A percentile compares a stretch with the other conserved stretches of the same genome.
phyloP scores from a whole-genome alignment of 2,329 filamentous ascomycete genomes.

The Epichloe amarillans region DNA sequence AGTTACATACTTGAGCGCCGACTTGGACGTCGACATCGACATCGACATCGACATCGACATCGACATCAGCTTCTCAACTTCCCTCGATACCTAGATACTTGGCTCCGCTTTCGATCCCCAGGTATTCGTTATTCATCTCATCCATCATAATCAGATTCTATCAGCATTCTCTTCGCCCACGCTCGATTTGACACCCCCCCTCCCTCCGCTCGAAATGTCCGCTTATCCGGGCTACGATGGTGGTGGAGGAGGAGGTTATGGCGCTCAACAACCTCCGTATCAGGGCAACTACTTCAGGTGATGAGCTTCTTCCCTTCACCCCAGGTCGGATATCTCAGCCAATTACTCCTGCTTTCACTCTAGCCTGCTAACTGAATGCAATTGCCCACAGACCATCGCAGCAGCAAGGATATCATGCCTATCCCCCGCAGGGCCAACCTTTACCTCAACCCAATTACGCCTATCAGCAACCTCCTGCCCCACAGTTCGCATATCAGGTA shows the following conservation, averaged over 20 bases:
- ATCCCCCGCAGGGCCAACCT: slow-evolving; percentile 32
- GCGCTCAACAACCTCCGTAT: slow-evolving; percentile 25
- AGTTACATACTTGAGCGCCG: no score
- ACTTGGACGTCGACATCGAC: background rate
- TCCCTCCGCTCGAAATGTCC: slow-evolving; percentile 34
- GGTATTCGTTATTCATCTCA: background rate
- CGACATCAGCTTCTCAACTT: background rate
- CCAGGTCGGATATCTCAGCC: no score
- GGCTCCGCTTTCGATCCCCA: background rate
- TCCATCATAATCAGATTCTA: background rate
- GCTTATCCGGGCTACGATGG: slow-evolving; percentile 43
- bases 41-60: background rate
- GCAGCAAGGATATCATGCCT: slow-evolving; percentile 18
- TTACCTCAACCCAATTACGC: slow-evolving; percentile 36
- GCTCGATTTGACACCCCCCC: background rate
- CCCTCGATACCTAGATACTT: background rate
- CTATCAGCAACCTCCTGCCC: slow-evolving; percentile 27
- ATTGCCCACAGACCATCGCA: slow-evolving; percentile 3
- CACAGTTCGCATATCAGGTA: slow-evolving; percentile 28
- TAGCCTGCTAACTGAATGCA: background rate
- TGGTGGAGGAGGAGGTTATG: slow-evolving; percentile 29
- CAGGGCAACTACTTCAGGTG: slow-evolving; percentile 19
- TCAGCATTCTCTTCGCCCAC: background rate
- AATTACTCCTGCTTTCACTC: background rate
- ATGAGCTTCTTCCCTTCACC: background rate